Evolutionary conservation across 352 stramenopile species (phyloP), one percentile per base, ranked within the genome.

Genomic region (Aphanomyces cochlioides): DNA sequence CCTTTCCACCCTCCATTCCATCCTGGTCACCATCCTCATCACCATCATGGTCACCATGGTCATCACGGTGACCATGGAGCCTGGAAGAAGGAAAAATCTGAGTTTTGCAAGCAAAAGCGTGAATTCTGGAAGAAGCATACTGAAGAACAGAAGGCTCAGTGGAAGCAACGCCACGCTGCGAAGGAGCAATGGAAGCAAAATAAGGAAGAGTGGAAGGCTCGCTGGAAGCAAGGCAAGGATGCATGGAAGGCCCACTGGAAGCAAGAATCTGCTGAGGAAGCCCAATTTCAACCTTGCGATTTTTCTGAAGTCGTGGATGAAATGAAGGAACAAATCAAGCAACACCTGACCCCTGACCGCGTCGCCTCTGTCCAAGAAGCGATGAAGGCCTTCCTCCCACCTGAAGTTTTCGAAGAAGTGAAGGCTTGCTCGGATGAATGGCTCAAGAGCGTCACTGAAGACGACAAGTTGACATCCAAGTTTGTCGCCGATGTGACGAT

Each of bases 401-500:
- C 28, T 7, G 54, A 61, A 37, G n/a, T 61, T 28, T 61, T 34
- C 68, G 47, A 64, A 17, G 69, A 82, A 36, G 67, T 85, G 10
- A 72, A 78, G 10, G 82, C 78, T 3, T 63, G 69, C 54, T 61
- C 54, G 54, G 54, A 61, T 17, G 54, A 61, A 41, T 61, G 54
- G 54, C 7, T 61, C 10, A 41, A 7, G 7, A n/a, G 84, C 1
- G 81, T 90, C 19, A 37, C 13, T 19, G n/a, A 58, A 19, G 36
- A 7, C 17, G 15, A 8, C 50, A 7, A 17, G 1, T 41, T 40
- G 10, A 70, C 48, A 21, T 67, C 58, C 21, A 70, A 72, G 72
- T 97, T 97, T 75, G 86, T 96, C 60, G 87, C 79, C 15, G 90
- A 97, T 56, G 80, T 96, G 37, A 95, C 86, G 12, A 87, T 90